Evolutionary conservation across 257 asterid species (phyloP).

Genomic region (Coffea eugenioides): DNA sequence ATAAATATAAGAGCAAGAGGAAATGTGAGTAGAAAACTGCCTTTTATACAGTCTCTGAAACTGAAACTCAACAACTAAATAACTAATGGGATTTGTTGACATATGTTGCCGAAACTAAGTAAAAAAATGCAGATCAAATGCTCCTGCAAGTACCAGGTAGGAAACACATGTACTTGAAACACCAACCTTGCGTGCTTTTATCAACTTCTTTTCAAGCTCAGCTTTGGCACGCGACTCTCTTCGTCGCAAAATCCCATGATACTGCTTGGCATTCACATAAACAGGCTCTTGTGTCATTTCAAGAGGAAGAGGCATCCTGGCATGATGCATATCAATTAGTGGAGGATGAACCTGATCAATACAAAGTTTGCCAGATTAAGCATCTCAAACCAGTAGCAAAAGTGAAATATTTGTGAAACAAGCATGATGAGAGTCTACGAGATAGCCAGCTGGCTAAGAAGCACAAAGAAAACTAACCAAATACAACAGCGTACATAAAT

Average conservation of each 20-base stretch:
- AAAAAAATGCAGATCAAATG: background rate
- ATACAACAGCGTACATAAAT: background rate
- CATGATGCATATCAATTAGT: conserved; percentile 53
- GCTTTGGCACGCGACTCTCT: conserved; percentile 93
- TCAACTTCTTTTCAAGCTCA: conserved; percentile 75
- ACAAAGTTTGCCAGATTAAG: conserved; percentile 5
- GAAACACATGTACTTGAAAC: background rate
- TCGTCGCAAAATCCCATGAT: conserved; percentile 75
- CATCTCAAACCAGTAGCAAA: background rate
- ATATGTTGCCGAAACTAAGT: background rate
- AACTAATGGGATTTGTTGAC: background rate
- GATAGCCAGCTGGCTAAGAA: background rate
- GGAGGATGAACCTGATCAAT: conserved; percentile 59
- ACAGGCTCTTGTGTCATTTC: conserved; percentile 92
- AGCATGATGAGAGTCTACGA: background rate
- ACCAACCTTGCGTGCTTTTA: conserved; percentile 75
- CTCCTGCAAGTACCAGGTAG: background rate
- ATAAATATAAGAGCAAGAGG: too few species aligned
- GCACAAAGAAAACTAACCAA: background rate
- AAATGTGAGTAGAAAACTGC: background rate
- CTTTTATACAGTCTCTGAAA: background rate
- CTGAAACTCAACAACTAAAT: background rate
- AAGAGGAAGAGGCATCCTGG: conserved; percentile 83
- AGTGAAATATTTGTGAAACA: background rate
- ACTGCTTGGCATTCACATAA: conserved; percentile 90